These are phyloP conservation scores for Macrophomina pseudophaseolina DNA, from an alignment of 2,329 filamentous ascomycete species.

Conservation along the genomic window DNA sequence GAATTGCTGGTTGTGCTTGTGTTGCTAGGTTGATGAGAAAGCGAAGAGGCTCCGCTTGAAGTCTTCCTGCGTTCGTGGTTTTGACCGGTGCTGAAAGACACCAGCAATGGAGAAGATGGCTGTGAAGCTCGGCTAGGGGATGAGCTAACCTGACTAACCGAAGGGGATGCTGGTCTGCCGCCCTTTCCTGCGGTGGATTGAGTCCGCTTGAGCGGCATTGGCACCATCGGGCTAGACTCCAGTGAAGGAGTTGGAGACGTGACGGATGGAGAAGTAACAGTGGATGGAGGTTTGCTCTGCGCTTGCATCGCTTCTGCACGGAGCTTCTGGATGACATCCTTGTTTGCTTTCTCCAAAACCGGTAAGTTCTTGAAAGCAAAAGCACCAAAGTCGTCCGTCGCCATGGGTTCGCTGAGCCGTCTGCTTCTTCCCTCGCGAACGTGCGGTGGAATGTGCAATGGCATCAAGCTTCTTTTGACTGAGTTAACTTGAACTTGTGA, in stretches of 20 bases:
- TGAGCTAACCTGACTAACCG: conserved; percentile 78
- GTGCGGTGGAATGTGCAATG: conserved; percentile 93
- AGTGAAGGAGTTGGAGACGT: conserved; percentile 68
- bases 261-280: conserved; percentile 48
- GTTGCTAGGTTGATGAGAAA: conserved; percentile 76
- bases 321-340: conserved; percentile 96
- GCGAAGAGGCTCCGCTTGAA: conserved; percentile 83
- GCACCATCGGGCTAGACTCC: conserved; percentile 83
- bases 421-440: conserved; percentile 89
- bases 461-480: conserved; percentile 90
- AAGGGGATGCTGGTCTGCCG: conserved; percentile 80
- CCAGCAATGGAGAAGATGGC: conserved; percentile 87
- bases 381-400: conserved; percentile 90
- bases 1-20: conserved; percentile 58
- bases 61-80: conserved; percentile 86
- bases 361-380: conserved; percentile 98
- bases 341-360: conserved; percentile 96
- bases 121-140: conserved; percentile 87
- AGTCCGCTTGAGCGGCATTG: conserved; percentile 79
- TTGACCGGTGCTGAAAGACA: conserved; percentile 89
- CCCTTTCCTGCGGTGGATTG: conserved; percentile 78
- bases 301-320: conserved; percentile 85
- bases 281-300: conserved; percentile 57
- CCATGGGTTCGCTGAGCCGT: conserved; percentile 86
- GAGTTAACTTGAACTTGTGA: conserved; percentile 81